Evolutionary conservation across 148 eudicot species (phyloP).

Genomic region (Nepenthes gracilis): DNA sequence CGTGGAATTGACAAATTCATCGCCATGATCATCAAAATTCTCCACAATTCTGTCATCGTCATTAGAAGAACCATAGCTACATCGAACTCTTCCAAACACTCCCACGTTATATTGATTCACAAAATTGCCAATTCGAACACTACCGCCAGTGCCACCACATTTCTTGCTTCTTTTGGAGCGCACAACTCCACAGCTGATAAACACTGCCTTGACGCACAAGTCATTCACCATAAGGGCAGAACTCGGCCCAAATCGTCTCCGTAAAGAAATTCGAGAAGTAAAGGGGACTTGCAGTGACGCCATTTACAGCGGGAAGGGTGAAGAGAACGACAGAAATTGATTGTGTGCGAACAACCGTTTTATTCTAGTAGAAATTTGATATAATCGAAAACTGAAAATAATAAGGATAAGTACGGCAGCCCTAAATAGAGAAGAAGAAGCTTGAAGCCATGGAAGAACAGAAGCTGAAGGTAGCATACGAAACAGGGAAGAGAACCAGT

Average conservation of each 20-base stretch:
- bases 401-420: too few species aligned
- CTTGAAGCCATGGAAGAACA: too few species aligned
- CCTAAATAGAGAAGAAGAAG: too few species aligned
- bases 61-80: slow-evolving; percentile 55
- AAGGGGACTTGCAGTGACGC: slow-evolving; percentile 36
- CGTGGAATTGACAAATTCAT: slow-evolving; percentile 56
- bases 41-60: slow-evolving; percentile 50
- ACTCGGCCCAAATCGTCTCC: slow-evolving; percentile 21
- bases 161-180: neutral
- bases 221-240: slow-evolving; percentile 22
- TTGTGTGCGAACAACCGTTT: too few species aligned
- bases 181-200: slow-evolving; percentile 22
- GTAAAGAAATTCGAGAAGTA: slow-evolving; percentile 26
- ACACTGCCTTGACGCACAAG: slow-evolving; percentile 20
- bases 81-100: slow-evolving; percentile 11
- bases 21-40: slow-evolving; percentile 50
- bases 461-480: too few species aligned
- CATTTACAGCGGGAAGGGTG: slow-evolving; percentile 5
- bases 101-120: neutral
- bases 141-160: neutral
- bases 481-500: too few species aligned
- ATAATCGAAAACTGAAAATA: too few species aligned
- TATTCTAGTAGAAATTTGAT: too few species aligned
- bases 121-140: slow-evolving; percentile 8
- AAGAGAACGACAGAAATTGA: neutral